A percentile compares a stretch with the other conserved stretches of the same genome.
phyloP scores from a whole-genome alignment of 2,329 filamentous ascomycete genomes.

The Aspergillus caelatus region DNA sequence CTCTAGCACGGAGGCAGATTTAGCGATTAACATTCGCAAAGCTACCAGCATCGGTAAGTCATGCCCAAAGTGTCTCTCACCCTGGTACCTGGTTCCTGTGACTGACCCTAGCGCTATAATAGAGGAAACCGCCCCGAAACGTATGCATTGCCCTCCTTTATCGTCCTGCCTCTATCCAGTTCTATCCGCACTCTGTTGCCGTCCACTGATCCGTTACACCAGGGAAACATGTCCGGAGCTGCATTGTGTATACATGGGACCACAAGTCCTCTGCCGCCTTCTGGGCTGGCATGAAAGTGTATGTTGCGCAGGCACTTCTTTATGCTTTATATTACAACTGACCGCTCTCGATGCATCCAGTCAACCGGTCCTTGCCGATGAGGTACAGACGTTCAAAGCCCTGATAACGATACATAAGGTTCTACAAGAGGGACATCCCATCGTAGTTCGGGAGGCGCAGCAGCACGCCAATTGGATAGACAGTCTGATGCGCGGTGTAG shows the following conservation, averaged over 20 bases:
- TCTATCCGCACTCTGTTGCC: neutral
- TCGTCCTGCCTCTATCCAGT: conserved; percentile 9
- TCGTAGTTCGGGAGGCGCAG: conserved; percentile 85
- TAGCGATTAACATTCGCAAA: conserved; percentile 69
- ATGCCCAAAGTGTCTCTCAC: conserved; percentile 5
- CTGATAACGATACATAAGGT: conserved; percentile 98
- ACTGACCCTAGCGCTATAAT: conserved; percentile 20
- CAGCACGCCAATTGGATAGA: conserved; percentile 89
- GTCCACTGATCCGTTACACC: conserved; percentile 14
- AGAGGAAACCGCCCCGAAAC: conserved; percentile 70
- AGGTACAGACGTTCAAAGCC: conserved; percentile 98
- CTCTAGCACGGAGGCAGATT: conserved; percentile 62
- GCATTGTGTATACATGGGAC: conserved; percentile 99
- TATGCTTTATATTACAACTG: conserved; percentile 2
- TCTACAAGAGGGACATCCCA: conserved; percentile 91
- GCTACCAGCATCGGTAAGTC: conserved; percentile 63
- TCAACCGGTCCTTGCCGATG: conserved; percentile 96
- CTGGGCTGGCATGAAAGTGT: conserved; percentile 99
- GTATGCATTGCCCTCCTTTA: conserved; percentile 43
- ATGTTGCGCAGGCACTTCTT: conserved; percentile 43
- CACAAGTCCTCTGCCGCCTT: conserved; percentile 94
- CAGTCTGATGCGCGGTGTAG: conserved; percentile 80
- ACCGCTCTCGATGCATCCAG: conserved; percentile 47
- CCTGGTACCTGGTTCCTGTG: conserved; percentile 3
- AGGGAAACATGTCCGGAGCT: conserved; percentile 94